These are phyloP conservation scores for Vitis rupestris DNA, from an alignment of 164 flowering plant species.

Conservation along the genomic window DNA sequence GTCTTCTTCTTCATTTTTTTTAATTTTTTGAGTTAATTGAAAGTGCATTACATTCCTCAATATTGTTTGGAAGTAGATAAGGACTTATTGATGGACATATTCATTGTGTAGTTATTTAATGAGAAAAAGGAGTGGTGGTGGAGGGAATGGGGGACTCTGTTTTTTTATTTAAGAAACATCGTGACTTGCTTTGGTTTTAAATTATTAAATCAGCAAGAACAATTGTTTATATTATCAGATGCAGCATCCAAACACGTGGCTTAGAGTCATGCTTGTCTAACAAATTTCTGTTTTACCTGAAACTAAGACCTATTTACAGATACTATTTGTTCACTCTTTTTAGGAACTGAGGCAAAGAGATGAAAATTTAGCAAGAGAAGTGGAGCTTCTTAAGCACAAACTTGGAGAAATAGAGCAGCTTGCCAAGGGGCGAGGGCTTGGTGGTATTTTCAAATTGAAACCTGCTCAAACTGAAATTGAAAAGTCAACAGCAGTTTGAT, in stretches of 20 bases:
- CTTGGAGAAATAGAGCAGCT: constrained; percentile 58
- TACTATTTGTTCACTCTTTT: constrained; percentile 1
- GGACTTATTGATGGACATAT: no score
- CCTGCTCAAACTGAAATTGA: constrained; percentile 27
- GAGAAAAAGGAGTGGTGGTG: no score
- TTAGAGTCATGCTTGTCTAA: no score
- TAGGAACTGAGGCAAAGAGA: constrained; percentile 67
- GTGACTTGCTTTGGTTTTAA: no score
- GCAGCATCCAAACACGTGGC: neutral
- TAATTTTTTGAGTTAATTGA: neutral
- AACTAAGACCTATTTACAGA: neutral
- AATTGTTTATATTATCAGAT: neutral
- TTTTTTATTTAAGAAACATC: no score
- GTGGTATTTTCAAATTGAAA: constrained; percentile 48
- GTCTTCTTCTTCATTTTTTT: no score
- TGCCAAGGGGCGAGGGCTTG: constrained; percentile 53
- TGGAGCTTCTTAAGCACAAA: constrained; percentile 54
- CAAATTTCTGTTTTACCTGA: no score
- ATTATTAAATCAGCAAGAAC: neutral
- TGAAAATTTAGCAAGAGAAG: constrained; percentile 51
- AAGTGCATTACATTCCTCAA: no score
- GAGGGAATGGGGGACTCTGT: no score
- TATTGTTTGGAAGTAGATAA: no score
- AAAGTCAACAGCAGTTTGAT: constrained; percentile 28
- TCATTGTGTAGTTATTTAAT: no score